A percentile compares a stretch with the other conserved stretches of the same genome.
These are phyloP conservation scores for Handroanthus guayacan DNA, from an alignment of 257 asterid species.

Conservation along the genomic window DNA sequence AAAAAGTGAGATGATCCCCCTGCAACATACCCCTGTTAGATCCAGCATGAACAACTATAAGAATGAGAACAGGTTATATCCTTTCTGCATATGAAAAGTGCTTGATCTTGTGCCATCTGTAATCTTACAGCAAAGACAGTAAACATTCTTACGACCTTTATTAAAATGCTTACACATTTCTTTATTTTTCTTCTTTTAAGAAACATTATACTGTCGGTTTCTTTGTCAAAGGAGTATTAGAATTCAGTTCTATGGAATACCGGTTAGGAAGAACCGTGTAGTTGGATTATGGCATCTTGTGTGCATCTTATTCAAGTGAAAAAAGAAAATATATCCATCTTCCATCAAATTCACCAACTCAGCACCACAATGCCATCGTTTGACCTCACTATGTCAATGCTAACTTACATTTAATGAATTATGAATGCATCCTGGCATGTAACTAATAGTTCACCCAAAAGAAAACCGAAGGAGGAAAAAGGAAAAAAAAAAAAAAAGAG, in stretches of 20 bases:
- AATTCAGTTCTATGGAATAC: not conserved
- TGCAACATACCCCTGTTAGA: slow-evolving; percentile 60
- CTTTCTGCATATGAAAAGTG: slow-evolving; percentile 14
- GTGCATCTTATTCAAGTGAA: not conserved
- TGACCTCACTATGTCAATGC: not conserved
- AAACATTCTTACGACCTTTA: not conserved
- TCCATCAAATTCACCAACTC: not conserved
- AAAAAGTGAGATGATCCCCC: slow-evolving; percentile 68
- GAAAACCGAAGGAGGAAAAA: too few species aligned
- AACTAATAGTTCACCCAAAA: not conserved
- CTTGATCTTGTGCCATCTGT: not conserved
- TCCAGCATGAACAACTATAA: slow-evolving; percentile 53
- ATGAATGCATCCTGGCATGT: not conserved
- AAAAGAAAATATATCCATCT: not conserved
- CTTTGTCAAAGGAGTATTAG: slow-evolving; percentile 1
- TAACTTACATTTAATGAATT: not conserved
- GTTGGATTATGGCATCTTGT: not conserved
- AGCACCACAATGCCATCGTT: not conserved
- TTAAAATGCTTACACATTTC: not conserved
- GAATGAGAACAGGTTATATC: slow-evolving; percentile 69
- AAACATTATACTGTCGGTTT: not conserved
- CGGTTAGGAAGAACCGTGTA: not conserved
- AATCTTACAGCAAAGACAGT: not conserved
- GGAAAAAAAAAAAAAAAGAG: too few species aligned
- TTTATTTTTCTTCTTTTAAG: not conserved